A percentile compares a stretch with the other conserved stretches of the same genome.
Evolutionary conservation across 2,329 filamentous ascomycete genomes (phyloP).

Genomic region (Botrytis porri): DNA sequence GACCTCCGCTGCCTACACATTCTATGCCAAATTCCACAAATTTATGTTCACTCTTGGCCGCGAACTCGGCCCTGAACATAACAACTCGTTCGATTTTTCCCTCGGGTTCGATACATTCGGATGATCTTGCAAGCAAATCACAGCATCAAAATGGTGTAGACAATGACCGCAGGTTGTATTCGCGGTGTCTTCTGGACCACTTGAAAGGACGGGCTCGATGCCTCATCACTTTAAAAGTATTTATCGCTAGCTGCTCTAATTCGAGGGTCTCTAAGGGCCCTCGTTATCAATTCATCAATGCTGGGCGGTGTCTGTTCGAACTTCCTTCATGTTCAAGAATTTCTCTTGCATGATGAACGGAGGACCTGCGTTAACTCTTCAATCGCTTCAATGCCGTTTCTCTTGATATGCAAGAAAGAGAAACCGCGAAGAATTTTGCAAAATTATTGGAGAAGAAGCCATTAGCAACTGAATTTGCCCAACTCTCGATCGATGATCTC

Average conservation of each 20-base stretch:
- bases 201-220: accelerated
- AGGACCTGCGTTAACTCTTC: background rate
- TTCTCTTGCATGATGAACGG: background rate
- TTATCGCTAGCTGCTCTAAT: background rate
- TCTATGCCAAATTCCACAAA: no score
- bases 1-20: no score
- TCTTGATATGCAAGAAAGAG: accelerated
- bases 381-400: background rate
- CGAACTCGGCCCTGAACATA: no score
- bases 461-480: background rate
- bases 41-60: no score
- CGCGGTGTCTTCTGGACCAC: accelerated
- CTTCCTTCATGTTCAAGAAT: background rate
- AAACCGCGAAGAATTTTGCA: background rate
- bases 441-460: background rate
- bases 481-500: background rate
- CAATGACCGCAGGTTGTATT: accelerated
- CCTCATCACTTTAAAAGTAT: background rate
- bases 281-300: background rate
- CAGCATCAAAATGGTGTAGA: background rate
- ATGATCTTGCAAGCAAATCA: background rate
- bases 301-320: no score
- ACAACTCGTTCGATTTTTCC: no score
- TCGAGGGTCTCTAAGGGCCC: background rate
- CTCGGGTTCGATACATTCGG: background rate